phyloP scores from a whole-genome alignment of 257 asterid species.

The Nicotiana benthamiana region DNA sequence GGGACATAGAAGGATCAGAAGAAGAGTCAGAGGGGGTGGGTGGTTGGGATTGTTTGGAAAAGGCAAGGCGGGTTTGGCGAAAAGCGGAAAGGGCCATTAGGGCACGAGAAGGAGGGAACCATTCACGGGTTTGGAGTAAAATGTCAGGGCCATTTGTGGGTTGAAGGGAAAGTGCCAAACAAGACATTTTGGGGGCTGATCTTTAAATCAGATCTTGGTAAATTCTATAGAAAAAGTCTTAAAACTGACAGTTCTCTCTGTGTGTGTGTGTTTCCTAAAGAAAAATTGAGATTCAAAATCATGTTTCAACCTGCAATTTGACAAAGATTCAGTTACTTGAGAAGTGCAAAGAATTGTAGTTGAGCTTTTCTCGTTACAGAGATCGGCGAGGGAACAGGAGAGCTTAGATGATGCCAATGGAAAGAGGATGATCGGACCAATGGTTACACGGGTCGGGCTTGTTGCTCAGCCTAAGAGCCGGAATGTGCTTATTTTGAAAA shows the following conservation, averaged over 20 bases:
- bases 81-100: slow-evolving; percentile 87
- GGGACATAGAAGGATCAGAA: slow-evolving; percentile 44
- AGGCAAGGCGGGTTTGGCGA: slow-evolving; percentile 72
- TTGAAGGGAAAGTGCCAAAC: slow-evolving; percentile 84
- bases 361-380: too few species aligned
- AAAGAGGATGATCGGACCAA: too few species aligned
- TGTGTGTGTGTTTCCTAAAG: background rate
- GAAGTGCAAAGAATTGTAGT: too few species aligned
- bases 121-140: slow-evolving; percentile 93
- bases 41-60: slow-evolving; percentile 45
- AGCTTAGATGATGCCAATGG: too few species aligned
- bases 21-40: slow-evolving; percentile 13
- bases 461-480: too few species aligned
- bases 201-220: slow-evolving; percentile 12
- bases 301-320: background rate
- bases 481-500: too few species aligned
- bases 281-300: background rate
- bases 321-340: background rate
- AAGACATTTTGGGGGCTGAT: slow-evolving; percentile 41
- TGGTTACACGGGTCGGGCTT: too few species aligned
- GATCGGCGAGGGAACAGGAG: too few species aligned
- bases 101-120: slow-evolving; percentile 96
- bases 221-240: background rate
- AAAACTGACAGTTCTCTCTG: background rate
- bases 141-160: slow-evolving; percentile 84